Evolutionary conservation across 2,329 filamentous ascomycete species (phyloP), one percentile per base, ranked within the genome.

Genomic region (Aspergillus floridensis): DNA sequence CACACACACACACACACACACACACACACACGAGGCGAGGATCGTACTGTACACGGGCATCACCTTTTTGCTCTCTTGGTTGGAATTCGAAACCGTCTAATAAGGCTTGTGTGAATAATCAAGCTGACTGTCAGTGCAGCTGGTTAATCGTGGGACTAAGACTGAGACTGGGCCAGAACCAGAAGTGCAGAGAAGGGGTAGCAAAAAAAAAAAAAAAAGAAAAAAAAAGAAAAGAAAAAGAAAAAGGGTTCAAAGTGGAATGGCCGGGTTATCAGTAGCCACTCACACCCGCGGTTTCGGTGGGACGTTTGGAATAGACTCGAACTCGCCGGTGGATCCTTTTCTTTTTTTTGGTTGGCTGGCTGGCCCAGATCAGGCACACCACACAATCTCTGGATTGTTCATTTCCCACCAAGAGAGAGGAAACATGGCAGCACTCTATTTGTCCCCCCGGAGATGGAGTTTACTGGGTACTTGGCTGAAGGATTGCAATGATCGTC

Each of bases 291-390:
- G 22, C 24, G 31, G 32, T 5, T 21, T 10, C 14, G 19, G 60
- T 57, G 60, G 60, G 51, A 38, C 52, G 61, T 63, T 59, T 57
- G 61, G 61, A 50, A 56, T 61, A 61, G 59, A 59, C 61, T 59
- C 51, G 22, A 46, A 5, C 16, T 19, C 49, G 48, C 41, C 46
- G 54, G 61, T 62, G 61, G 61, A 61, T 61, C 61, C 32, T 54
- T 29, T 29, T 29, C 7, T n/a, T n/a, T n/a, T n/a, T n/a, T n/a
- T n/a, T n/a, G n/a, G n/a, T n/a, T 8, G 8, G 5, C 31, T 35
- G 0, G 32, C 26, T 8, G 54, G 26, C 50, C 59, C 53, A 44
- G 49, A 56, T 62, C 50, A 50, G 55, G 53, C 49, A 58, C 60
- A 49, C 38, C 16, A n/a, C 38, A 44, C 16, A 19, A 16, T 41